Conservation (phyloP, 2,329 filamentous ascomycete species). For the Colletotrichum coccodes region DNA sequence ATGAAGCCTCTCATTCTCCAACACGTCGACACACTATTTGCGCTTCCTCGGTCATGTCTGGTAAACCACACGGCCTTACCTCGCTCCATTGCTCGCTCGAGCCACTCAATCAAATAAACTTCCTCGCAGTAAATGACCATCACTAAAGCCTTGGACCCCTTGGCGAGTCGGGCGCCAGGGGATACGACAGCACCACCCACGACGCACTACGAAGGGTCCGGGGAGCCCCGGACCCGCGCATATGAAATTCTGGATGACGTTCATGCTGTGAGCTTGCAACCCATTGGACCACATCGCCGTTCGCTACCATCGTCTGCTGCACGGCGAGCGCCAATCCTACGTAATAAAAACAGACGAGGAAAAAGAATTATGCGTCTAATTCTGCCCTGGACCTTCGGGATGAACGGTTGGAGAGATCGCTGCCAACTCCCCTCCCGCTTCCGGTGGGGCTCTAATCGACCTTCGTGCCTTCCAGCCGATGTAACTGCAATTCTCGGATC, state of each 20-base stretch:
- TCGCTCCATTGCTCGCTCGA: constrained; percentile 30
- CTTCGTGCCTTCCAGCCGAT: background rate
- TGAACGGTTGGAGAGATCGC: constrained; percentile 22
- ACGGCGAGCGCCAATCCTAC: background rate
- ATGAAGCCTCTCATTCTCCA: background rate
- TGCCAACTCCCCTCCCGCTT: background rate
- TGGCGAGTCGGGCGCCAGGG: background rate
- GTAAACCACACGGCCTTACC: constrained; percentile 2
- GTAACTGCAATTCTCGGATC: constrained; percentile 10
- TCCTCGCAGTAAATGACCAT: constrained; percentile 5
- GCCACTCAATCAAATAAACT: constrained; percentile 18
- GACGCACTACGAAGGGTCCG: background rate
- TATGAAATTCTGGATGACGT: constrained; percentile 25
- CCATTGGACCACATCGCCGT: background rate
- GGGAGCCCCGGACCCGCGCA: constrained; percentile 10
- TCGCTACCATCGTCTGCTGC: background rate
- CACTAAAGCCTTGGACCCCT: background rate
- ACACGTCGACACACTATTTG: background rate
- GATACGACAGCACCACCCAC: constrained; percentile 3
- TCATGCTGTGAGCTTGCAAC: constrained; percentile 15
- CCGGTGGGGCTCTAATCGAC: background rate
- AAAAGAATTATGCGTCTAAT: background rate
- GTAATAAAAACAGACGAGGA: background rate
- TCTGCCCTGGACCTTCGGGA: background rate
- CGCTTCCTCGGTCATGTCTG: background rate